These are phyloP conservation scores for Prinsepia uniflora DNA, from an alignment of 306 rosid genomes.

Conservation along the genomic window DNA sequence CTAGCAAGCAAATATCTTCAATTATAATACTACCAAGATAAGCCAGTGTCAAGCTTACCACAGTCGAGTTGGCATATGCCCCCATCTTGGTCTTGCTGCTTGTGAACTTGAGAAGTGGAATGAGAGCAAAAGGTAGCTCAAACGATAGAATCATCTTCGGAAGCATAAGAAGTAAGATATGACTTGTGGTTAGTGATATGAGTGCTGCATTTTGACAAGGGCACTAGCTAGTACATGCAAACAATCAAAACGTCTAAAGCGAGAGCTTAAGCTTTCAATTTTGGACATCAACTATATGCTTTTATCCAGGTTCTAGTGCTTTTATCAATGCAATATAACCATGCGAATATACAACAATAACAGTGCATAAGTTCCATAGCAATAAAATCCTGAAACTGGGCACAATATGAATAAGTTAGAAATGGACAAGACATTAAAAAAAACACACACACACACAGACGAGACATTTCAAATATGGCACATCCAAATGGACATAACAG, in stretches of 20 bases:
- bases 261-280: not conserved
- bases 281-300: not conserved
- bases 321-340: not conserved
- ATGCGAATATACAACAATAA: not conserved
- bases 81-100: slow-evolving; percentile 94
- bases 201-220: not conserved
- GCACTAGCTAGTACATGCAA: not conserved
- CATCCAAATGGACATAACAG: not conserved
- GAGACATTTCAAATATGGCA: not conserved
- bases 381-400: not conserved
- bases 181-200: not conserved
- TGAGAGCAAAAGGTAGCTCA: slow-evolving; percentile 91
- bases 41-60: slow-evolving; percentile 33
- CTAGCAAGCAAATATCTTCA: not conserved
- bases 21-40: not conserved
- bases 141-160: slow-evolving; percentile 93
- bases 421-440: not conserved
- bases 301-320: not conserved
- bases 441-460: not conserved
- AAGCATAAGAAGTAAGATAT: slow-evolving; percentile 10
- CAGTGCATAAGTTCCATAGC: not conserved
- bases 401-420: not conserved
- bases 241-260: not conserved
- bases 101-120: slow-evolving; percentile 94
- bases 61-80: slow-evolving; percentile 55